Evolutionary conservation across 1,284 basidiomycete species (phyloP).

Genomic region (Ceratobasidium sp.): DNA sequence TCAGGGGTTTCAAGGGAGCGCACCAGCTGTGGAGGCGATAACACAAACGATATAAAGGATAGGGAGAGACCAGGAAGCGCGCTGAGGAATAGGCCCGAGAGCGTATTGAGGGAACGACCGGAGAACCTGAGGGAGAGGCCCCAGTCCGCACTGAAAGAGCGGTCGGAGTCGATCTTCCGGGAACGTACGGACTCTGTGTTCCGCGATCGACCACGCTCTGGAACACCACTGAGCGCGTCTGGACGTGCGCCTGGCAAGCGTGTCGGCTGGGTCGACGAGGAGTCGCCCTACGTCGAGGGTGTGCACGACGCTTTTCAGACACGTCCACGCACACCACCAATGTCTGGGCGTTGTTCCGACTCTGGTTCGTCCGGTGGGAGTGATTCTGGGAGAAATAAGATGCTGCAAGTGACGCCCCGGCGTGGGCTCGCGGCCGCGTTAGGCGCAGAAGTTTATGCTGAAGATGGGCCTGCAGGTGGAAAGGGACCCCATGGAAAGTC

Average conservation of each 20-base stretch:
- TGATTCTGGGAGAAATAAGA: constrained; percentile 3
- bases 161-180: constrained; percentile 28
- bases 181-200: constrained; percentile 16
- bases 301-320: constrained; percentile 9
- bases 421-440: constrained; percentile 39
- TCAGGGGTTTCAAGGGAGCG: constrained; percentile 14
- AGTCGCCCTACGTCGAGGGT: constrained; percentile 33
- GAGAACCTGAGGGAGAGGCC: constrained; percentile 22
- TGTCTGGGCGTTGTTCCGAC: constrained; percentile 7
- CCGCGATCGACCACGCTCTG: constrained; percentile 25
- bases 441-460: constrained; percentile 39
- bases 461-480: neutral
- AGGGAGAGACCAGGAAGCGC: constrained; percentile 12
- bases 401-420: constrained; percentile 32
- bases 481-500: neutral
- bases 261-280: constrained; percentile 36
- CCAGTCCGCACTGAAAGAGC: constrained; percentile 14
- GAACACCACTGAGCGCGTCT: constrained; percentile 35
- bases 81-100: neutral
- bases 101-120: constrained; percentile 6
- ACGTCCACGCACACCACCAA: constrained; percentile 18
- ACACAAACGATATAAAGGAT: neutral
- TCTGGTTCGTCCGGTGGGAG: constrained; percentile 17
- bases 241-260: constrained; percentile 28
- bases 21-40: no score